A percentile compares a stretch with the other conserved stretches of the same genome.
Evolutionary conservation across 2,329 filamentous ascomycete genomes (phyloP).

Genomic region (Lecanicillium sp.): DNA sequence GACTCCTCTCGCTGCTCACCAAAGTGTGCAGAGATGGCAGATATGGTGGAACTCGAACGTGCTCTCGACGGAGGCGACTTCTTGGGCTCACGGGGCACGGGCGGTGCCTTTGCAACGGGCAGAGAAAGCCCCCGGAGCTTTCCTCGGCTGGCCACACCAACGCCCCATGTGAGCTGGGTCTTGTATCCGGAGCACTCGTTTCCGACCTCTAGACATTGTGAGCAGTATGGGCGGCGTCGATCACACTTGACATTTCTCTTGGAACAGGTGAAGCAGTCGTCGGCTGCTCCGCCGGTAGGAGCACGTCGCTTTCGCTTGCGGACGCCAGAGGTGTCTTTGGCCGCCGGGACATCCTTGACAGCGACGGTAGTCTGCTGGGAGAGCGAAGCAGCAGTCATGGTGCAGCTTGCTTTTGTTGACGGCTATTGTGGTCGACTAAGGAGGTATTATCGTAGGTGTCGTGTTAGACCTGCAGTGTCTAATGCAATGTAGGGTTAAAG

Average conservation of each 20-base stretch:
- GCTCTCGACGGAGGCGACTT: conserved; percentile 35
- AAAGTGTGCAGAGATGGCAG: conserved; percentile 20
- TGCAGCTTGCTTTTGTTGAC: conserved; percentile 7
- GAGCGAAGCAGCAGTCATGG: conserved; percentile 41
- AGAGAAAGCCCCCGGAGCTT: conserved; percentile 87
- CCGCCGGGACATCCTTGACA: conserved; percentile 16
- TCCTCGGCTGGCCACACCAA: conserved; percentile 89
- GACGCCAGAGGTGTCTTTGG: conserved; percentile 42
- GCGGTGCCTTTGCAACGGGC: conserved; percentile 54
- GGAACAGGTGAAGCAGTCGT: conserved; percentile 91
- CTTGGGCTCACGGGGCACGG: conserved; percentile 42
- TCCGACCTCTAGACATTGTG: conserved; percentile 83
- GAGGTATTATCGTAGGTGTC: neutral
- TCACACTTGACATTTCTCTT: conserved; percentile 83
- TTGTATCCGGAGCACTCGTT: conserved; percentile 95
- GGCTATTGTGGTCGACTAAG: neutral
- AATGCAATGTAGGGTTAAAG: too few relatives aligned
- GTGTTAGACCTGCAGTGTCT: too few relatives aligned
- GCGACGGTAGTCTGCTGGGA: conserved; percentile 32
- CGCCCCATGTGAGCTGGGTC: conserved; percentile 92
- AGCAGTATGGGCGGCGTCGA: conserved; percentile 86
- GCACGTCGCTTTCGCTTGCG: conserved; percentile 79
- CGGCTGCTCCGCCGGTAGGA: conserved; percentile 77
- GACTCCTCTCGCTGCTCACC: conserved; percentile 25
- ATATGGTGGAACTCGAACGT: conserved; percentile 36